Conservation (phyloP, 352 stramenopile genomes). For the Discostella stelligera region DNA sequence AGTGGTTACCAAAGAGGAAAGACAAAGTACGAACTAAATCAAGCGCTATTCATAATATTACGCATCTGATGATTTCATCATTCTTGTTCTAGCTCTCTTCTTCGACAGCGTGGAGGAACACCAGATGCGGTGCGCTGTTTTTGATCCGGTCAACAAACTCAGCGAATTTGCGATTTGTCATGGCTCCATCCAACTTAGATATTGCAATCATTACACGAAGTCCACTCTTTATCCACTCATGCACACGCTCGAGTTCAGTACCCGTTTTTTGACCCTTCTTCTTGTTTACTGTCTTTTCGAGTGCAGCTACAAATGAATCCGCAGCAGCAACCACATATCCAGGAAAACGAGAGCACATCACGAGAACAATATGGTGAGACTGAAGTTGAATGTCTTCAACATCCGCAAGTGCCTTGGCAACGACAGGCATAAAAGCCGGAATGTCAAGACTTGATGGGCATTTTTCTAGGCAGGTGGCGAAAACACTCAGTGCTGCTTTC, state of each 20-base stretch:
- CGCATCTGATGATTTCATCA: background rate
- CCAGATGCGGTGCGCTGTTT: constrained; percentile 49
- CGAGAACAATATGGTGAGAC: constrained; percentile 95
- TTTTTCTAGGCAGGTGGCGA: constrained; percentile 94
- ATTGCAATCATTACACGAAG: constrained; percentile 81
- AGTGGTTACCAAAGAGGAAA: no score
- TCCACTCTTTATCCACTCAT: constrained; percentile 94
- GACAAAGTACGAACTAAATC: no score
- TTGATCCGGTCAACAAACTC: constrained; percentile 68
- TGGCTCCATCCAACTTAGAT: constrained; percentile 61
- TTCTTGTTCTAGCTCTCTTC: constrained; percentile 48
- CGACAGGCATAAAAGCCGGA: constrained; percentile 89
- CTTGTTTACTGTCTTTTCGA: constrained; percentile 95
- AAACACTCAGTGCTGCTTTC: constrained; percentile 91
- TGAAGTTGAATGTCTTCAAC: constrained; percentile 95
- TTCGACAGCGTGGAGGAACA: constrained; percentile 56
- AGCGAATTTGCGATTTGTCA: constrained; percentile 68
- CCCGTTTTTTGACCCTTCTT: constrained; percentile 94
- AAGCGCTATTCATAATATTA: background rate
- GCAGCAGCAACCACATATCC: constrained; percentile 86
- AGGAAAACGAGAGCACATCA: constrained; percentile 85
- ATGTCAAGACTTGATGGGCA: constrained; percentile 91
- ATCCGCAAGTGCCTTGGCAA: constrained; percentile 90
- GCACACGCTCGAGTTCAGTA: constrained; percentile 92
- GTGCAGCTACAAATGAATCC: constrained; percentile 88